These are phyloP conservation scores for Paragyromitra xinjiangensis DNA, from an alignment of 495 filamentous ascomycete species.

Conservation along the genomic window DNA sequence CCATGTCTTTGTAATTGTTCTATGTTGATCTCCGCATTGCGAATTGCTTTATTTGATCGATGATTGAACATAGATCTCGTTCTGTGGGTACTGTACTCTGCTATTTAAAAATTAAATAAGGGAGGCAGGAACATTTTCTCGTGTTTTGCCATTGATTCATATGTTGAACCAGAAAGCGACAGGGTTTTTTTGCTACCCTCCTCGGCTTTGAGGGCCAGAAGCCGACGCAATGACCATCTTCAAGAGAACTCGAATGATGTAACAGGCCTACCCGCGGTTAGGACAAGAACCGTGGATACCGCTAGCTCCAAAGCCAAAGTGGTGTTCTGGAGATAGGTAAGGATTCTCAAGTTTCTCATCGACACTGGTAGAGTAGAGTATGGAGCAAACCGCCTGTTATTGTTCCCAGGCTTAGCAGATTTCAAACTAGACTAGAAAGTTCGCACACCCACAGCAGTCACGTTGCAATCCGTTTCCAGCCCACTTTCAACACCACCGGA, in stretches of 20 bases:
- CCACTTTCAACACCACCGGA: slow-evolving; percentile 45
- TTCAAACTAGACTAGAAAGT: slow-evolving; percentile 39
- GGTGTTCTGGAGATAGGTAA: slow-evolving; percentile 1
- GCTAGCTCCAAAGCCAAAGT: slow-evolving; percentile 1
- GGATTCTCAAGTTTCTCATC: neutral
- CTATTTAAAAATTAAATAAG: slow-evolving; percentile 43
- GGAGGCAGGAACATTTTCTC: slow-evolving; percentile 33
- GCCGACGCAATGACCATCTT: neutral
- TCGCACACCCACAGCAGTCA: slow-evolving; percentile 50
- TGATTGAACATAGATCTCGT: slow-evolving; percentile 37
- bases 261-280: neutral
- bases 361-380: neutral
- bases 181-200: slow-evolving; percentile 4
- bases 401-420: slow-evolving; percentile 32
- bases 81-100: slow-evolving; percentile 47
- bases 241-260: neutral
- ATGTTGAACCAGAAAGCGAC: slow-evolving; percentile 3
- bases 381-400: slow-evolving; percentile 18
- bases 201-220: neutral
- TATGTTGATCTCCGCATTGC: slow-evolving; percentile 38
- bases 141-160: slow-evolving; percentile 1
- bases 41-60: slow-evolving; percentile 35
- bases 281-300: neutral
- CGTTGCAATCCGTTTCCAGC: slow-evolving; percentile 39
- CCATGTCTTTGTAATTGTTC: slow-evolving; percentile 45